These are phyloP conservation scores for Aaosphaeria arxii DNA, from an alignment of 2,329 filamentous ascomycete genomes.

Conservation along the genomic window DNA sequence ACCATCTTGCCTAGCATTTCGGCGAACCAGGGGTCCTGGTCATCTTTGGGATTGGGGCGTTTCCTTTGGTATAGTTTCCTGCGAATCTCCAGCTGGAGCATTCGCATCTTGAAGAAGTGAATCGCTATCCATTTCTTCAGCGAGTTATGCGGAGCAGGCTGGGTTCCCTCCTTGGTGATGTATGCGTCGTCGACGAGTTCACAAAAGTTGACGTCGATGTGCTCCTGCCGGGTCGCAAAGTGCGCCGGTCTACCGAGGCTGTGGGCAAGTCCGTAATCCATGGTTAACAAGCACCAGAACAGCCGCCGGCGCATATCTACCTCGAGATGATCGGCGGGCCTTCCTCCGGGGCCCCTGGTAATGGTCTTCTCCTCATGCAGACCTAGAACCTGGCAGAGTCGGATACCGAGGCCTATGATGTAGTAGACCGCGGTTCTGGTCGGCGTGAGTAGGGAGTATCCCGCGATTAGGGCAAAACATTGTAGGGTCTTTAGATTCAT, in stretches of 20 bases:
- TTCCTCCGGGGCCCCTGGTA: slow-evolving; percentile 57
- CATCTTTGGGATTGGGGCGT: slow-evolving; percentile 69
- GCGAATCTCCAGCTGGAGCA: slow-evolving; percentile 84
- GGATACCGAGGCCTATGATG: slow-evolving; percentile 81
- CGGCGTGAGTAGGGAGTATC: slow-evolving; percentile 89
- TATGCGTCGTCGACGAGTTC: slow-evolving; percentile 76
- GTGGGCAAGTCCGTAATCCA: slow-evolving; percentile 86
- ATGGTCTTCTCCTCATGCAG: slow-evolving; percentile 89
- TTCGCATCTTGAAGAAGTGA: slow-evolving; percentile 88
- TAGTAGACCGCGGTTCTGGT: slow-evolving; percentile 92
- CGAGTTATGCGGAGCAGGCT: slow-evolving; percentile 65
- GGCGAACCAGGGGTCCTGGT: slow-evolving; percentile 82
- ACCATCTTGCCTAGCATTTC: slow-evolving; percentile 76
- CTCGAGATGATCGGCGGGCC: slow-evolving; percentile 65
- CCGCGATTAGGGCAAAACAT: slow-evolving; percentile 80
- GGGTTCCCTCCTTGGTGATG: slow-evolving; percentile 75
- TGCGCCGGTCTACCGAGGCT: slow-evolving; percentile 83
- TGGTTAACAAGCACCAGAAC: slow-evolving; percentile 82
- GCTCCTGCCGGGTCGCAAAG: slow-evolving; percentile 77
- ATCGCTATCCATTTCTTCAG: slow-evolving; percentile 86
- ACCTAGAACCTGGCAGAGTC: slow-evolving; percentile 85
- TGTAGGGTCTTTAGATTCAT: slow-evolving; percentile 90
- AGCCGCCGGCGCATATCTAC: slow-evolving; percentile 87
- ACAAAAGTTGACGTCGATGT: slow-evolving; percentile 84
- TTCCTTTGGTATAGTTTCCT: slow-evolving; percentile 84